A percentile compares a stretch with the other conserved stretches of the same genome.
phyloP scores from a whole-genome alignment of 768 basidiomycete genomes.

The Mrakia frigida region DNA sequence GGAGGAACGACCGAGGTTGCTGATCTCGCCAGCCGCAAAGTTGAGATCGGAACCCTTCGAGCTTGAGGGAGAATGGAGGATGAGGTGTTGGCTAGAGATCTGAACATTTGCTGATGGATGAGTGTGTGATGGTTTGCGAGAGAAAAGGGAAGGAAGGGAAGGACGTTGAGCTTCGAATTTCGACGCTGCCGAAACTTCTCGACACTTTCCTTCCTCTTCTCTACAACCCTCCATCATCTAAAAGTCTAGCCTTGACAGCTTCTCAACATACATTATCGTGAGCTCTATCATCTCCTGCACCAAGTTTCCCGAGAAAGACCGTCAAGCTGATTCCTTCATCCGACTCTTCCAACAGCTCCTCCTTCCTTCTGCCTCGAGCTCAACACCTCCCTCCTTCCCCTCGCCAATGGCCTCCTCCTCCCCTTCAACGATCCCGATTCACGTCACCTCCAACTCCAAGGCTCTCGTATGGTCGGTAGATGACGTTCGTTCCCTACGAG shows the following conservation, averaged over 20 bases:
- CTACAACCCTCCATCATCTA: background rate
- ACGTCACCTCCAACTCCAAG: constrained; percentile 23
- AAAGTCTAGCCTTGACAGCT: background rate
- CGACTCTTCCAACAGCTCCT: background rate
- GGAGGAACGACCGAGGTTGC: constrained; percentile 12
- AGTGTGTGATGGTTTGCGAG: background rate
- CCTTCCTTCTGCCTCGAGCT: background rate
- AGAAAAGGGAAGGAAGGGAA: background rate
- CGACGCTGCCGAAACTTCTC: background rate
- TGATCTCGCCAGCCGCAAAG: background rate
- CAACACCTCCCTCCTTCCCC: background rate
- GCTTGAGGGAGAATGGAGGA: too few relatives aligned
- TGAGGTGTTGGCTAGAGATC: background rate
- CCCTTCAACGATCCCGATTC: constrained; percentile 20
- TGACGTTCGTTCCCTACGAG: constrained; percentile 73
- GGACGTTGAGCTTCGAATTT: background rate
- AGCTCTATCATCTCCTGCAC: background rate
- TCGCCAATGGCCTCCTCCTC: background rate
- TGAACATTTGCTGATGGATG: background rate
- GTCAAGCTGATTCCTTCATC: background rate
- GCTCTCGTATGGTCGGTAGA: constrained; percentile 28
- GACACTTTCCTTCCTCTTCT: background rate
- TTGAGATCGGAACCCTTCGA: background rate
- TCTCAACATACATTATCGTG: background rate
- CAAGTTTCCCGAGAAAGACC: background rate